Percentiles rank a stretch among this genome's conserved stretches.
Evolutionary conservation across 768 basidiomycete species (phyloP).

Genomic region (Russula emetica): DNA sequence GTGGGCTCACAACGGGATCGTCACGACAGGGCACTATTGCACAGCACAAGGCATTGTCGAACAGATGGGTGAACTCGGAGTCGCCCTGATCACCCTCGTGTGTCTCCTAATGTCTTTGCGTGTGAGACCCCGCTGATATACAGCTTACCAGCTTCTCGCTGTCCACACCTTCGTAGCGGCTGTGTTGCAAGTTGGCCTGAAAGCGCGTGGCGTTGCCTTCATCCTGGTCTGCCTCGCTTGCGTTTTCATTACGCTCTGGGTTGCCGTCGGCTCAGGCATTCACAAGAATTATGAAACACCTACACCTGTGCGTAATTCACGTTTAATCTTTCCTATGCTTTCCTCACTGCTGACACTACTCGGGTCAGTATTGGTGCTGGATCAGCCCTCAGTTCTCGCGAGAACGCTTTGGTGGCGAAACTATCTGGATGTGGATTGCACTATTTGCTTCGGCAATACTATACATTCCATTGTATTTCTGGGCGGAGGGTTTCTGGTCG

Average conservation of each 20-base stretch:
- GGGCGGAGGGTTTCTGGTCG: slow-evolving; percentile 37
- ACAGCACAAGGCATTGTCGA: slow-evolving; percentile 40
- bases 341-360: slow-evolving; percentile 16
- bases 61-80: slow-evolving; percentile 40
- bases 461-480: slow-evolving; percentile 40
- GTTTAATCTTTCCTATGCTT: background rate
- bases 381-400: slow-evolving; percentile 34
- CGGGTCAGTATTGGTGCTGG: slow-evolving; percentile 42
- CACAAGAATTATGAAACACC: slow-evolving; percentile 34
- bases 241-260: slow-evolving; percentile 34
- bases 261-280: slow-evolving; percentile 33
- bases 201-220: slow-evolving; percentile 32
- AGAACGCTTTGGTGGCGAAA: slow-evolving; percentile 41
- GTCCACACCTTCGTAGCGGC: slow-evolving; percentile 41
- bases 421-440: slow-evolving; percentile 45
- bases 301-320: slow-evolving; percentile 31
- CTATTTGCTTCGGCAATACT: slow-evolving; percentile 35
- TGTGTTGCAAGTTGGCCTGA: slow-evolving; percentile 36
- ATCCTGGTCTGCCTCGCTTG: slow-evolving; percentile 6
- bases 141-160: slow-evolving; percentile 31
- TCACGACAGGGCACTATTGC: slow-evolving; percentile 37
- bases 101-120: slow-evolving; percentile 3
- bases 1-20: slow-evolving; percentile 35
- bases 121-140: slow-evolving; percentile 27
- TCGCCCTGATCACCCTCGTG: slow-evolving; percentile 40